These are phyloP conservation scores for Pseudogymnoascus sp. DNA, from an alignment of 2,329 filamentous ascomycete species.

Conservation along the genomic window DNA sequence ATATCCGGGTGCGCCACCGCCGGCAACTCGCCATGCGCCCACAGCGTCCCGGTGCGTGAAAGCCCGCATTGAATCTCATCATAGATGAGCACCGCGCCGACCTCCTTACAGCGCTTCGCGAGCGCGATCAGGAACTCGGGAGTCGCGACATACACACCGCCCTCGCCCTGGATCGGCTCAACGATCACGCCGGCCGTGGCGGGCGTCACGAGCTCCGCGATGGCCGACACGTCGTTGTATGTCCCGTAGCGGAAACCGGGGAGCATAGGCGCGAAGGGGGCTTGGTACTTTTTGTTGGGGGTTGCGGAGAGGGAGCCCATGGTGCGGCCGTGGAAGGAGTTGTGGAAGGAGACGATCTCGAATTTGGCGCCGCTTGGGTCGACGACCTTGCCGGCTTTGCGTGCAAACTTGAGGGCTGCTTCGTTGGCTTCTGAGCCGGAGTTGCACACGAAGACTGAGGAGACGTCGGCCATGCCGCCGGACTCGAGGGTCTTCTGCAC, in stretches of 20 bases:
- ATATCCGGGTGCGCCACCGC: conserved; percentile 84
- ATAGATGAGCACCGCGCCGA: conserved; percentile 83
- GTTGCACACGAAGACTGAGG: conserved; percentile 87
- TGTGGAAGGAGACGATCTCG: conserved; percentile 84
- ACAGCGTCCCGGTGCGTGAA: conserved; percentile 76
- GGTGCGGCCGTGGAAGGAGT: conserved; percentile 91
- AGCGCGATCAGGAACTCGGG: conserved; percentile 78
- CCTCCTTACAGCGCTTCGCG: conserved; percentile 74
- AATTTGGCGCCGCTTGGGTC: conserved; percentile 66
- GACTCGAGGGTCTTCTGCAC: conserved; percentile 72
- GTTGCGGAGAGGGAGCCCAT: conserved; percentile 95
- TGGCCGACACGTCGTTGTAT: conserved; percentile 70
- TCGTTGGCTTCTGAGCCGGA: conserved; percentile 97
- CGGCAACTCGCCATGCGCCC: conserved; percentile 75
- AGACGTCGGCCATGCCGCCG: conserved; percentile 73
- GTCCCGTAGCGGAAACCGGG: conserved; percentile 83
- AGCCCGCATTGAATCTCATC: conserved; percentile 98
- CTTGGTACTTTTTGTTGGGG: conserved; percentile 95
- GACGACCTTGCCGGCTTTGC: conserved; percentile 75
- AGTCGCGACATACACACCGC: conserved; percentile 77
- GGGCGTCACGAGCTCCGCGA: conserved; percentile 69
- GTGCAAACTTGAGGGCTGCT: conserved; percentile 91
- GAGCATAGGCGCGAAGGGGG: conserved; percentile 90
- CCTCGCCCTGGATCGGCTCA: conserved; percentile 96
- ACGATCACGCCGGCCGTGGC: conserved; percentile 90